phyloP scores from a whole-genome alignment of 2,329 filamentous ascomycete species.

The Hymenoscyphus salicellus region DNA sequence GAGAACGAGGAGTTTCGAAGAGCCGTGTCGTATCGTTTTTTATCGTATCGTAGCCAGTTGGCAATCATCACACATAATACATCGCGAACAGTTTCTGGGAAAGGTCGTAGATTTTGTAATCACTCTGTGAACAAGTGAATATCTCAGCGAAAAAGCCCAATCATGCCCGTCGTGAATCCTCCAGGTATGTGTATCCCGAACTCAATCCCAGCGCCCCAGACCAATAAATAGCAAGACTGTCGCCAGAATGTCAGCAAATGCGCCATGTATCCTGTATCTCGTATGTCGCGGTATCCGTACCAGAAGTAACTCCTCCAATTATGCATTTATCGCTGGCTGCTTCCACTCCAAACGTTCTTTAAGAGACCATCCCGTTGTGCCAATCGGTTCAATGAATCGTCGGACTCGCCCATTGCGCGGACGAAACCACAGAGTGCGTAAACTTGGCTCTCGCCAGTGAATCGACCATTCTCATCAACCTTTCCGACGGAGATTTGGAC shows the following conservation, averaged over 20 bases:
- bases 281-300: slow-evolving; percentile 22
- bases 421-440: slow-evolving; percentile 98
- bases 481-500: slow-evolving; percentile 97
- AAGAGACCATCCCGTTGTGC: slow-evolving; percentile 93
- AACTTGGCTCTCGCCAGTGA: slow-evolving; percentile 93
- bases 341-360: slow-evolving; percentile 90
- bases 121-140: slow-evolving; percentile 32
- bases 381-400: slow-evolving; percentile 93
- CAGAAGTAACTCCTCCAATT: slow-evolving; percentile 30
- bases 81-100: slow-evolving; percentile 24
- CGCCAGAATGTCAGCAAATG: slow-evolving; percentile 21
- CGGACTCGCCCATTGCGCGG: slow-evolving; percentile 94
- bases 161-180: slow-evolving; percentile 26
- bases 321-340: slow-evolving; percentile 37
- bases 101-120: slow-evolving; percentile 34
- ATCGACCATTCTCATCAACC: slow-evolving; percentile 96
- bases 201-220: slow-evolving; percentile 24
- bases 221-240: slow-evolving; percentile 32
- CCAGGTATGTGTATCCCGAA: slow-evolving; percentile 22
- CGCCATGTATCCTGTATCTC: neutral
- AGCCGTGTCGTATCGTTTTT: slow-evolving; percentile 24
- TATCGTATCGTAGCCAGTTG: slow-evolving; percentile 4
- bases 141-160: slow-evolving; percentile 34
- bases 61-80: slow-evolving; percentile 23
- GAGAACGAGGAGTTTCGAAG: slow-evolving; percentile 37